Conservation (phyloP, 2,329 filamentous ascomycete genomes). For the Ophiocordyceps unilateralis region DNA sequence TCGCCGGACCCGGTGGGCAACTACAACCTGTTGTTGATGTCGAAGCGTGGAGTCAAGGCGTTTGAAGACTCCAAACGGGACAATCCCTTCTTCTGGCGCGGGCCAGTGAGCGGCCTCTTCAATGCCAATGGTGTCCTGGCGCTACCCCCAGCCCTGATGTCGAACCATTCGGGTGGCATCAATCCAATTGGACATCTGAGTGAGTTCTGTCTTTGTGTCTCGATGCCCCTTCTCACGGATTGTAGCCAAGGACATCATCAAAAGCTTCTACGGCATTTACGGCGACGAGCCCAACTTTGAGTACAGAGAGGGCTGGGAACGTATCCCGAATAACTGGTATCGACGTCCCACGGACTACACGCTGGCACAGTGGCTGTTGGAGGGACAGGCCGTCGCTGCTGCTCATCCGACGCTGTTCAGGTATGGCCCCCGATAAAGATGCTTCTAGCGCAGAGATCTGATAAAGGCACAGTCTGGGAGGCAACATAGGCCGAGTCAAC, state of each 20-base stretch:
- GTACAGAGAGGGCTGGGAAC: background rate
- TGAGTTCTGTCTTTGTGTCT: background rate
- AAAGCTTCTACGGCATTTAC: background rate
- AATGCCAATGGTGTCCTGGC: background rate
- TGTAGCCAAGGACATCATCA: background rate
- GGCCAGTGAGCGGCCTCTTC: background rate
- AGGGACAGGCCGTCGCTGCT: background rate
- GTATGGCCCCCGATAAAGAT: background rate
- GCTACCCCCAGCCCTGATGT: background rate
- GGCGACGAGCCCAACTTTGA: background rate
- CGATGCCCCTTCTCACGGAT: background rate
- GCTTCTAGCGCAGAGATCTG: background rate
- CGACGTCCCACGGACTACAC: background rate
- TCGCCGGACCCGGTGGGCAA: background rate
- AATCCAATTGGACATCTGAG: background rate
- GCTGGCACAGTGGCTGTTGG: background rate
- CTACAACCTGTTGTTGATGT: background rate
- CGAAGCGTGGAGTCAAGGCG: background rate
- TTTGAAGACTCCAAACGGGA: background rate
- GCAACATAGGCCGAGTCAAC: background rate
- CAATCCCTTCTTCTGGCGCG: conserved; percentile 1
- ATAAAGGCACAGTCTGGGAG: background rate
- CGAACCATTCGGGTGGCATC: background rate
- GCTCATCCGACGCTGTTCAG: background rate
- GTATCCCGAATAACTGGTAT: background rate